Base-by-base conservation (phyloP, 2,329 filamentous ascomycete species). In the Colletotrichum eremochloae region DNA sequence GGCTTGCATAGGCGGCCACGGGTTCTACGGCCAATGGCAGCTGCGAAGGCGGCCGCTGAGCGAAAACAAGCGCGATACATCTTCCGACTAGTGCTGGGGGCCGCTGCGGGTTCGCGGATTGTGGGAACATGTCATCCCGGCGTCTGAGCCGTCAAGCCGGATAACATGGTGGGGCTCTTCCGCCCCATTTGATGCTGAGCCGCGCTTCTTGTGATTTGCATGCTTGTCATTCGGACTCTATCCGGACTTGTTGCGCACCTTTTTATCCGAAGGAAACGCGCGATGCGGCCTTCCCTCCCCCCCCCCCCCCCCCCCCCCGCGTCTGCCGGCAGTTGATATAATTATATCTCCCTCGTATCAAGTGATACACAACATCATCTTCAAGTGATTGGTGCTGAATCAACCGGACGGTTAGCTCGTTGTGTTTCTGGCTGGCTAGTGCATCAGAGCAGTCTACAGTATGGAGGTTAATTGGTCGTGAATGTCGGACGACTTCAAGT, bases 21-120 rank as follows among this genome's bases (percentile, higher is more conserved):
- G 8, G 18, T 5, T 1, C 1, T 18, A 5, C 14, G 2, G 5
- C 63, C 53, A 66, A 15, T 52, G 1, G n/a, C 4, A 31, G 3
- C 3, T 8, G 11, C 6, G 6, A 14, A n/a, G 31, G 42, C 3
- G 20, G 2, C 24, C n/a, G 24, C 18, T 5, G 31, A 44, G 31
- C 44, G 33, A 24, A 50, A 64, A 68, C 40, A 68, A 61, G 50
- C 66, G 60, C 66, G 46, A 31, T 33, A 24, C 31, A n/a, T 20
- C 57, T n/a, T 31, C n/a, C 24, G 33, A 9, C 29, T 14, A 9
- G 15, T 14, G 33, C 9, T 52, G 33, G 48, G 38, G 36, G 46
- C 46, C 18, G 5, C 61, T 29, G n/a, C 44, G 24, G 18, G 33
- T 4, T 15, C 29, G 15, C n/a, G 33, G 61, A 8, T 53, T 63